phyloP scores from a whole-genome alignment of 306 rosid genomes.

The Elaeagnus macrophylla region DNA sequence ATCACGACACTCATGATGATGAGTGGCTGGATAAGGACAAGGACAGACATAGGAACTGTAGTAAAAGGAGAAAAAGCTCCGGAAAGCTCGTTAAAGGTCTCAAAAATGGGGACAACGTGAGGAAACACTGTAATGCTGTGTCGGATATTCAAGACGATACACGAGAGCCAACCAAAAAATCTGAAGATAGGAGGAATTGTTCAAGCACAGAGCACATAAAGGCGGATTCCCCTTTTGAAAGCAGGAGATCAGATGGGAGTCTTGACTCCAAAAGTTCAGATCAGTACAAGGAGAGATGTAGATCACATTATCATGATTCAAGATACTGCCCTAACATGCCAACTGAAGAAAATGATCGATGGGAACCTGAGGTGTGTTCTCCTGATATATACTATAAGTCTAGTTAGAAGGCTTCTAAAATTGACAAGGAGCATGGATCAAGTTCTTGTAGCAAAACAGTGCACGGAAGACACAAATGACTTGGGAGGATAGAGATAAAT shows the following conservation, averaged over 20 bases:
- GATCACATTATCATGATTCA: slow-evolving; percentile 1
- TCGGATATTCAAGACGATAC: slow-evolving; percentile 1
- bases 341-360: slow-evolving; percentile 11
- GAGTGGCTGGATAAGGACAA: slow-evolving; percentile 18
- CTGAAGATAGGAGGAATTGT: background rate
- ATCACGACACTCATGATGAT: slow-evolving; percentile 19
- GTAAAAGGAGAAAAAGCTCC: slow-evolving; percentile 24
- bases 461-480: no score
- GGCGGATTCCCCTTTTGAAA: slow-evolving; percentile 3
- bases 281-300: background rate
- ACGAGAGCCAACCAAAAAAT: background rate
- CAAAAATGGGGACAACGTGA: slow-evolving; percentile 4
- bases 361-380: slow-evolving; percentile 18
- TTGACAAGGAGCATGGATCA: background rate
- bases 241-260: slow-evolving; percentile 10
- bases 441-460: slow-evolving; percentile 3
- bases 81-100: slow-evolving; percentile 10
- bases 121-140: slow-evolving; percentile 19
- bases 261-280: slow-evolving; percentile 11
- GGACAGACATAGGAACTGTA: slow-evolving; percentile 7
- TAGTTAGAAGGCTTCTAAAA: background rate
- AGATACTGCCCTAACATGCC: background rate
- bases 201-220: background rate
- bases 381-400: background rate
- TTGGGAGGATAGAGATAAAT: no score